Evolutionary conservation across 148 eudicot genomes (phyloP), one percentile per base, ranked within the genome.

Genomic region (Vaccinium vitisidaea): DNA sequence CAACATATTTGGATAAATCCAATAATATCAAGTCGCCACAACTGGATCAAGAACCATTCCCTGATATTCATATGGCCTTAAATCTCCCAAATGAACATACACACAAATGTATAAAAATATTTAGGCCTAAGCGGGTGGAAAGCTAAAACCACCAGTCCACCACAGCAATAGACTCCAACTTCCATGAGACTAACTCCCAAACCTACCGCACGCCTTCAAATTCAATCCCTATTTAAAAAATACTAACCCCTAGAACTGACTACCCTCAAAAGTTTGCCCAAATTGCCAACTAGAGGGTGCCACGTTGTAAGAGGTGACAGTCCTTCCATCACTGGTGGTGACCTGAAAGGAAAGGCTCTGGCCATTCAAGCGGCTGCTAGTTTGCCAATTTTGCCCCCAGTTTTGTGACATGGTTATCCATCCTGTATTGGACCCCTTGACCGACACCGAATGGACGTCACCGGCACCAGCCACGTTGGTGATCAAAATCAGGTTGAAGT

Each of bases 361-460:
- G 43, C 88, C 88, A 23, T 82, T 86, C 46, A 86, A 84, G 46
- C 86, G 86, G 1, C 84, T 61, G 48, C 82, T 88, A 85, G 86
- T 86, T 46, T 88, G 90, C 90, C 90, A 88, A 23, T 88, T 88
- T 19, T 88, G 90, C 2, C 90, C 90, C 88, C 88, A 88, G 52
- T 88, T 88, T 36, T 88, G 86, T 15, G 90, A 86, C 90, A 86
- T 86, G 58, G 83, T 6, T 54, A 84, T 88, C 90, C 90, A 88
- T 67, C 86, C 88, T 13, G 90, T 84, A 27, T 50, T 84, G 15
- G 90, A 86, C 73, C 90, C 88, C 50, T 84, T 88, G 79, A 88
- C 79, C 5, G 84, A 84, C 25, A 86, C 85, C 5, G 88, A 77
- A 23, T 76, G 85, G 32, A 88, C 85, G 36, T 88, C 90, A 5